A percentile compares a stretch with the other conserved stretches of the same genome.
phyloP scores from a whole-genome alignment of 192 early-diverging fungal species.

The Coemansia sp. region DNA sequence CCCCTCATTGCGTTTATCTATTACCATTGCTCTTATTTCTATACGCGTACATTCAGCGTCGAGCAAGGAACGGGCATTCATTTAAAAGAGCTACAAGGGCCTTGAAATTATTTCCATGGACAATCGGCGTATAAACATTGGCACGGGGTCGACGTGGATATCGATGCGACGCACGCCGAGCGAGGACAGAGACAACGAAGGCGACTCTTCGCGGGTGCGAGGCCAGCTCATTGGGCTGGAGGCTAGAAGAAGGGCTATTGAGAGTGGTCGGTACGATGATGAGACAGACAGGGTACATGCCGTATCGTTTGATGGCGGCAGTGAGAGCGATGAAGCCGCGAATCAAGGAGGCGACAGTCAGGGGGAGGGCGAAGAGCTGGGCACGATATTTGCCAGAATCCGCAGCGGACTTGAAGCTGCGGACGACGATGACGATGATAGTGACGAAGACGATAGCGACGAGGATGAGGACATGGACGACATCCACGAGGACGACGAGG shows the following conservation, averaged over 20 bases:
- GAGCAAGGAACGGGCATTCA: not conserved
- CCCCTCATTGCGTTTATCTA: not conserved
- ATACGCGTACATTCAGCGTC: not conserved
- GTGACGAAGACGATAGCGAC: conserved; percentile 6
- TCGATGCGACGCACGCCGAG: conserved; percentile 15
- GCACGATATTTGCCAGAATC: not conserved
- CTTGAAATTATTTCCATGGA: conserved; percentile 14
- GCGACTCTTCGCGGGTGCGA: not conserved
- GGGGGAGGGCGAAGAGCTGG: conserved; percentile 3
- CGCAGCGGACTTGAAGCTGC: not conserved
- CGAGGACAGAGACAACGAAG: not conserved
- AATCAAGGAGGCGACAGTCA: not conserved
- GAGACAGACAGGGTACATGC: not conserved
- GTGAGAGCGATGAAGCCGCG: not conserved
- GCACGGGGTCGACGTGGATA: conserved; percentile 43
- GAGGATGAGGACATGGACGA: not conserved
- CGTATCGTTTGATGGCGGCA: not conserved
- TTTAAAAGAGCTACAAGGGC: not conserved
- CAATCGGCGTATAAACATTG: conserved; percentile 19
- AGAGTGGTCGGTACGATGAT: not conserved
- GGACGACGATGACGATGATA: conserved; percentile 1
- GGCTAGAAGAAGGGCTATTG: not conserved
- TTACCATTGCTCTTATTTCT: not conserved
- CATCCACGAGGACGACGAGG: conserved; percentile 9
- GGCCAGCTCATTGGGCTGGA: not conserved